These are phyloP conservation scores for Ceratocystis colombiana DNA, from an alignment of 2,329 filamentous ascomycete species.

Conservation along the genomic window DNA sequence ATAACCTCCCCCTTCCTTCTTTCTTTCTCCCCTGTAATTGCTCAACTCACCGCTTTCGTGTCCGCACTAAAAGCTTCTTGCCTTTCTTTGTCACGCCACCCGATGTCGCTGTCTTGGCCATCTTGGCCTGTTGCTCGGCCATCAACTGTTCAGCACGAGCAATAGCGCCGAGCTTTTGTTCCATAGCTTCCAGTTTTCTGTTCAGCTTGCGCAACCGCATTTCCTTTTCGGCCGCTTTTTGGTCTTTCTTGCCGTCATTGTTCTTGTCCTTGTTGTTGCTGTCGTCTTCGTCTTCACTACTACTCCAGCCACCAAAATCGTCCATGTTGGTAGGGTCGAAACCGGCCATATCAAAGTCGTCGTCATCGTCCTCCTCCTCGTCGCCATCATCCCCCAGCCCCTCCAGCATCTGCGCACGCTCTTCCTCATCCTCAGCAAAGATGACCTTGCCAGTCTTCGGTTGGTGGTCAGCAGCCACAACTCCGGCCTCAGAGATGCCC, in stretches of 20 bases:
- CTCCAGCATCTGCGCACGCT: constrained; percentile 31
- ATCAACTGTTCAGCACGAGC: constrained; percentile 48
- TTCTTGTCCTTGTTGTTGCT: constrained; percentile 39
- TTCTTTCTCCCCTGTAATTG: constrained; percentile 19
- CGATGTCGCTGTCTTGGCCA: constrained; percentile 55
- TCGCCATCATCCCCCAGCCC: constrained; percentile 32
- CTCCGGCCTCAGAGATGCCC: constrained; percentile 26
- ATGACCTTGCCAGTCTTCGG: constrained; percentile 34
- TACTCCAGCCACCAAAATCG: constrained; percentile 25
- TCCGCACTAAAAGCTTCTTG: constrained; percentile 52
- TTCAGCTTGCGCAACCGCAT: constrained; percentile 38
- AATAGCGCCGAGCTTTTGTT: constrained; percentile 46
- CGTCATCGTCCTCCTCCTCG: constrained; percentile 31
- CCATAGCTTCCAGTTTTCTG: constrained; percentile 41
- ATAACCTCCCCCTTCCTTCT: background rate
- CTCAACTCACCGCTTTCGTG: constrained; percentile 46
- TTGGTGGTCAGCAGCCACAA: background rate
- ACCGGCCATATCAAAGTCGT: constrained; percentile 25
- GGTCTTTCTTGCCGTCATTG: constrained; percentile 29
- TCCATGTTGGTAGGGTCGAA: constrained; percentile 26
- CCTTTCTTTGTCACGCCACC: constrained; percentile 50
- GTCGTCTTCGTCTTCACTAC: constrained; percentile 32
- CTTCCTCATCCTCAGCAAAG: constrained; percentile 32
- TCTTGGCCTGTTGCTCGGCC: constrained; percentile 50
- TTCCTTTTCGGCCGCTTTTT: constrained; percentile 27